A percentile compares a stretch with the other conserved stretches of the same genome.
phyloP scores from a whole-genome alignment of 2,329 filamentous ascomycete species.

The Emmonsiellopsis sp. region DNA sequence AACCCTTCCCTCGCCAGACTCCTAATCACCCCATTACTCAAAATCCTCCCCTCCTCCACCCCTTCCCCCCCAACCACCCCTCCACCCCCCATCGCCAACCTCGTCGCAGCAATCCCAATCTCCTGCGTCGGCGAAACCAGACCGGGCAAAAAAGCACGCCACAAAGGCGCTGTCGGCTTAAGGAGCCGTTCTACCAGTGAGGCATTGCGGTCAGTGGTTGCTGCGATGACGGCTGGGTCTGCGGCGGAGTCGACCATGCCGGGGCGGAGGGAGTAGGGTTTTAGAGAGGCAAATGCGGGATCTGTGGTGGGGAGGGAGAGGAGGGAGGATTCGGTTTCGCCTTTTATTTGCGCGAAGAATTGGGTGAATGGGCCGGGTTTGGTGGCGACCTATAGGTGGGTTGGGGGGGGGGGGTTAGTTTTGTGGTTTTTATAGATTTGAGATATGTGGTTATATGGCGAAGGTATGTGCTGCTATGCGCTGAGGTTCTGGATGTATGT shows the following conservation, averaged over 20 bases:
- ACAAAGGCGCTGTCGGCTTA: conserved; percentile 12
- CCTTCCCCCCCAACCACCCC: not conserved
- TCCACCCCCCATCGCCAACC: conserved; percentile 39
- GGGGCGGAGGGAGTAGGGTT: conserved; percentile 50
- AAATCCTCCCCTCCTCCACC: not conserved
- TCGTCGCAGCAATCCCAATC: conserved; percentile 39
- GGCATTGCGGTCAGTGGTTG: conserved; percentile 19
- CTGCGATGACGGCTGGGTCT: conserved; percentile 31
- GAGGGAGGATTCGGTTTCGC: conserved; percentile 52
- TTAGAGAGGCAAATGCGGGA: conserved; percentile 29
- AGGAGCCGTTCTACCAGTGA: conserved; percentile 13
- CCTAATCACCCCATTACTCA: not conserved
- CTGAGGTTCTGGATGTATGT: not conserved
- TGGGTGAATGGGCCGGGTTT: conserved; percentile 46
- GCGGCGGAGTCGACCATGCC: conserved; percentile 45
- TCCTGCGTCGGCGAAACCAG: conserved; percentile 37
- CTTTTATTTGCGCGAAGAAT: conserved; percentile 57
- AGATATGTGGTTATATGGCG: no score
- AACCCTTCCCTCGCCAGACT: not conserved
- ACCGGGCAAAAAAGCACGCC: conserved; percentile 22
- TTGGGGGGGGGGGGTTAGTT: conserved; percentile 3
- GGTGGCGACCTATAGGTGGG: conserved; percentile 39
- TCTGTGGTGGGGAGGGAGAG: conserved; percentile 40
- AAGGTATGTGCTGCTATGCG: not conserved
- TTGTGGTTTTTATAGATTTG: not conserved